Evolutionary conservation across 306 rosid genomes (phyloP).

Genomic region (Carpinus fangiana): DNA sequence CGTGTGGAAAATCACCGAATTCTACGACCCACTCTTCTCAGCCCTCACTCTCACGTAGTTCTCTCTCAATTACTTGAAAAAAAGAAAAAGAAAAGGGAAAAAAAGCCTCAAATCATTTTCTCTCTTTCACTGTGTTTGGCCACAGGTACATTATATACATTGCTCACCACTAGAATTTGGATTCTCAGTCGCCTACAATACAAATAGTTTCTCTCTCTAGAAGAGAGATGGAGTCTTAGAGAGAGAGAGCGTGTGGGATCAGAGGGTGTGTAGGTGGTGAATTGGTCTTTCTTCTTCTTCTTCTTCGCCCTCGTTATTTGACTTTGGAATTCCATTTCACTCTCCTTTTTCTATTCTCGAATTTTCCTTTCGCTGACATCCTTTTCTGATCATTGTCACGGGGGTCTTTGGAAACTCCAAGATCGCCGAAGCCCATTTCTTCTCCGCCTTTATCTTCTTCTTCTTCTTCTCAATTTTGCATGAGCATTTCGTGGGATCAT

Average conservation of each 20-base stretch:
- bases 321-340: constrained; percentile 26
- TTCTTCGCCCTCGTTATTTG: constrained; percentile 41
- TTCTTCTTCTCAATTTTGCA: neutral
- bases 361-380: too few relatives aligned
- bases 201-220: neutral
- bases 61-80: neutral
- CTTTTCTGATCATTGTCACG: neutral
- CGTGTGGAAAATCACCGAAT: neutral
- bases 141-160: neutral
- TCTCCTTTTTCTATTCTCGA: neutral
- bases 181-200: neutral
- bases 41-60: neutral
- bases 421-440: neutral
- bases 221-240: neutral
- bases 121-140: neutral
- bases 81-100: neutral
- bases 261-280: constrained; percentile 7
- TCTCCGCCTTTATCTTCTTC: constrained; percentile 2
- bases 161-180: neutral
- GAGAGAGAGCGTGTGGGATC: constrained; percentile 6
- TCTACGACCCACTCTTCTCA: neutral
- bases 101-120: neutral
- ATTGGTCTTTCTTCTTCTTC: constrained; percentile 14
- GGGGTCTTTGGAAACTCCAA: constrained; percentile 1
- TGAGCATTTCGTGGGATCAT: neutral